Evolutionary conservation across 768 basidiomycete genomes (phyloP), one percentile per base, ranked within the genome.

Genomic region (Russula sp.): DNA sequence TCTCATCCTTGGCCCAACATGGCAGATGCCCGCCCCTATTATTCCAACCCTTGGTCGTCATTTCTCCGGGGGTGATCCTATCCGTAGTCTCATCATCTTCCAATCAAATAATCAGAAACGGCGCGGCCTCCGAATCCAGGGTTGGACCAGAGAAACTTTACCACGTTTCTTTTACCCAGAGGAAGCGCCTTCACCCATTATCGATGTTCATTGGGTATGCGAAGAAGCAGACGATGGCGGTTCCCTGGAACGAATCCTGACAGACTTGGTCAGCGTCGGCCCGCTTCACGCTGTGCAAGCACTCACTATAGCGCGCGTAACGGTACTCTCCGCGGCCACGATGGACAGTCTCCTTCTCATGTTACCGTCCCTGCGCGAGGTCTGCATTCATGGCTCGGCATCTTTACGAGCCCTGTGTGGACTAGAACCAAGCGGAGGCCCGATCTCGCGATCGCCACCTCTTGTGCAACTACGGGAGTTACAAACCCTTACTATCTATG

Each of bases 301-400:
- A 18, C 61, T 67, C 26, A 69, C 68, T 8, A 60, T 69, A 42
- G 68, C 66, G 18, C 68, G 66, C 16, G 57, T 67, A n/a, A 40
- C 51, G n/a, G 42, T 30, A 24, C 58, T 67, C 59, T 57, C 68
- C 22, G 30, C 48, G 1, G 26, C 57, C 11, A 46, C 55, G 22
- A 50, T 67, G 54, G 57, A 55, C 28, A 44, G 46, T 28, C 59
- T 69, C 34, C 59, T 69, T 56, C 54, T 51, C 28, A 36, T 51
- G 57, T 44, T 69, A 32, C 61, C 68, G 5, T 62, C 57, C 26
- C 24, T 67, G 46, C 54, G 50, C 46, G 68, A 69, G 30, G 28
- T 69, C 59, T 63, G 65, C 51, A 62, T 69, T 14, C 68, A 69
- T 46, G 66, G 68, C 18, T 69, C 68, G 3, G 38, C 52, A 30